Evolutionary conservation across 116 monocot genomes (phyloP).

Genomic region (Cymodocea nodosa): DNA sequence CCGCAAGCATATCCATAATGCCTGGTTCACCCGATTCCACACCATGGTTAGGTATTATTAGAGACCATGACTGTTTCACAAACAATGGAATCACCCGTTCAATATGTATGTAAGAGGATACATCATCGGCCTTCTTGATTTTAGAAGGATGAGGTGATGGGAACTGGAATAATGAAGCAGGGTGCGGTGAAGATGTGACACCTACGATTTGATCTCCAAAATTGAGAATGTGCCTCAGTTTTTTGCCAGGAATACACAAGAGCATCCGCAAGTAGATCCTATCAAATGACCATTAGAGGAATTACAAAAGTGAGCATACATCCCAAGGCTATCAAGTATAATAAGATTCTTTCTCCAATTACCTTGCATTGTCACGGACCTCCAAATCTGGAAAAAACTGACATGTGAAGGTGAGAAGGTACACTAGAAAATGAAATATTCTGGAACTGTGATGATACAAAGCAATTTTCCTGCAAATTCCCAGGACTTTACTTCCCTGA

Average conservation of each 20-base stretch:
- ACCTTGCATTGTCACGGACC: slow-evolving; percentile 92
- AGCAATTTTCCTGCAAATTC: slow-evolving; percentile 58
- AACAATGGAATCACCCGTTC: slow-evolving; percentile 46
- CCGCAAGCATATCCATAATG: slow-evolving; percentile 19
- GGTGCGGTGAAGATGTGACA: slow-evolving; percentile 41
- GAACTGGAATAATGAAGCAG: slow-evolving; percentile 45
- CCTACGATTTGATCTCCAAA: slow-evolving; percentile 40
- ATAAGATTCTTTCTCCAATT: slow-evolving; percentile 1
- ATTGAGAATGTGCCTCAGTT: slow-evolving; percentile 47
- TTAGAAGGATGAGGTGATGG: slow-evolving; percentile 33
- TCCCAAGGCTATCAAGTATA: neutral
- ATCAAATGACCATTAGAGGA: neutral
- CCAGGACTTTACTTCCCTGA: slow-evolving; percentile 72
- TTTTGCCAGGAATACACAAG: slow-evolving; percentile 73
- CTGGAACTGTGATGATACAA: slow-evolving; percentile 69
- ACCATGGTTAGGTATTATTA: slow-evolving; percentile 36
- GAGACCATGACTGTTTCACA: slow-evolving; percentile 86
- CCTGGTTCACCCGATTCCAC: slow-evolving; percentile 17
- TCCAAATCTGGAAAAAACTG: slow-evolving; percentile 87
- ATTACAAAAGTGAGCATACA: neutral
- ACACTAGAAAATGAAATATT: slow-evolving; percentile 42
- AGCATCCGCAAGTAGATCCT: slow-evolving; percentile 89
- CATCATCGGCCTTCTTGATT: slow-evolving; percentile 28
- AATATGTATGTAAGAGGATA: slow-evolving; percentile 58
- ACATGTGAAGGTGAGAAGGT: slow-evolving; percentile 56